A percentile compares a stretch with the other conserved stretches of the same genome.
phyloP scores from a whole-genome alignment of 2,329 filamentous ascomycete species.

The Penicillium sp. region DNA sequence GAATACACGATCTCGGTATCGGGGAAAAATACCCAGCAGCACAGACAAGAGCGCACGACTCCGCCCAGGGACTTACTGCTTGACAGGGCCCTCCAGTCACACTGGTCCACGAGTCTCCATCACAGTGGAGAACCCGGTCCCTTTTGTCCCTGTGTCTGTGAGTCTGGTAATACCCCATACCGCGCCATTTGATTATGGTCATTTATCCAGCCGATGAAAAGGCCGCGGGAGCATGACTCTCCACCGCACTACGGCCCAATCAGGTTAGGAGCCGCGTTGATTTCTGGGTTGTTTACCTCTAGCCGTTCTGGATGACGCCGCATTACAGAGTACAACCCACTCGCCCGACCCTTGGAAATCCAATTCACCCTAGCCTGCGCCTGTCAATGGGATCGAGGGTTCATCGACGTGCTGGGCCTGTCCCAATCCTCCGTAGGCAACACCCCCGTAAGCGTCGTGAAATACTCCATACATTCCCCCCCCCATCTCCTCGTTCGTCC shows the following conservation, averaged over 20 bases:
- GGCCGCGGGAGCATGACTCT: not conserved
- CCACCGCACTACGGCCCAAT: not conserved
- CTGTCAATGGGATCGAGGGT: not conserved
- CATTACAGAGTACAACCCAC: not conserved
- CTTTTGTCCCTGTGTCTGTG: not conserved
- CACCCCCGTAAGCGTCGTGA: not conserved
- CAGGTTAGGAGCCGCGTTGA: not conserved
- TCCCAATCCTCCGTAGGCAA: too few relatives aligned
- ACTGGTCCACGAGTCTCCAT: not conserved
- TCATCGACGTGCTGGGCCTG: too few relatives aligned
- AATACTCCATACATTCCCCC: conserved; percentile 4
- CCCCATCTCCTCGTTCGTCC: not conserved
- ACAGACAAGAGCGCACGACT: not conserved
- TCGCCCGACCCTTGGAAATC: not conserved
- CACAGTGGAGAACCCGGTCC: not conserved
- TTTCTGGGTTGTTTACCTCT: conserved; percentile 4
- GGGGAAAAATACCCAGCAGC: not conserved
- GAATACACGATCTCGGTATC: not conserved
- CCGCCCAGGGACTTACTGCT: not conserved
- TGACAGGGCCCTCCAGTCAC: too few relatives aligned
- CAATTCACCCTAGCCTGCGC: not conserved
- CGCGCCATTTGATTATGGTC: not conserved
- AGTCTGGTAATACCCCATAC: not conserved
- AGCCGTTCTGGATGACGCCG: conserved; percentile 3
- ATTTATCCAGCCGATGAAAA: not conserved